Percentiles rank a stretch among this genome's conserved stretches.
phyloP scores from a whole-genome alignment of 2,329 filamentous ascomycete genomes.

The Hymenoscyphus repandus region DNA sequence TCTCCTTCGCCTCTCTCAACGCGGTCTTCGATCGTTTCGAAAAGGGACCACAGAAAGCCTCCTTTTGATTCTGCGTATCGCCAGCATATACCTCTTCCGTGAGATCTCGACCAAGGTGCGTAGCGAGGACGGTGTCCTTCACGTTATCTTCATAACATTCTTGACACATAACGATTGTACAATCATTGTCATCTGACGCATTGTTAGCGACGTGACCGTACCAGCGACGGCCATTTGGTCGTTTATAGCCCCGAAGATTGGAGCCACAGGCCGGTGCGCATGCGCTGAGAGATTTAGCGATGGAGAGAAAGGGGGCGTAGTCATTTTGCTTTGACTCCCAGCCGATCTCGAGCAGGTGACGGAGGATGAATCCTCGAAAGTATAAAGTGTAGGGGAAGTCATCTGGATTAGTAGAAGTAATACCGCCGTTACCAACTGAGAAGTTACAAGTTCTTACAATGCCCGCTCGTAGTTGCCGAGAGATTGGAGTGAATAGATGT shows the following conservation, averaged over 20 bases:
- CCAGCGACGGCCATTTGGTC: slow-evolving; percentile 8
- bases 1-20: slow-evolving; percentile 4
- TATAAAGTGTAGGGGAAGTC: slow-evolving; percentile 2
- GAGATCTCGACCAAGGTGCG: slow-evolving; percentile 7
- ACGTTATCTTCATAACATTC: slow-evolving; percentile 11
- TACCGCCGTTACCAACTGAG: neutral
- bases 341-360: slow-evolving; percentile 3
- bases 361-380: slow-evolving; percentile 1
- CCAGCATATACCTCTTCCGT: slow-evolving; percentile 7
- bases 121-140: slow-evolving; percentile 4
- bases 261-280: slow-evolving; percentile 8
- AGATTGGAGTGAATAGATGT: slow-evolving; percentile 9
- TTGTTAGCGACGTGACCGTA: slow-evolving; percentile 8
- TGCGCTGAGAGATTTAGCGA: slow-evolving; percentile 1
- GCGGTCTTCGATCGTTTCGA: slow-evolving; percentile 5
- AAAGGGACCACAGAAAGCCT: slow-evolving; percentile 10
- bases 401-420: slow-evolving; percentile 7
- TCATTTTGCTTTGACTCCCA: slow-evolving; percentile 5
- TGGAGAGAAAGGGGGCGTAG: neutral
- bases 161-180: slow-evolving; percentile 15
- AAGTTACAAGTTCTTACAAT: slow-evolving; percentile 10
- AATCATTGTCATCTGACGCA: slow-evolving; percentile 6
- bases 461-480: slow-evolving; percentile 4
- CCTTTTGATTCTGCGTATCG: slow-evolving; percentile 4
- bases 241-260: slow-evolving; percentile 8